Conservation (phyloP, 805 yeast genomes). For the Candida gorgasii region DNA sequence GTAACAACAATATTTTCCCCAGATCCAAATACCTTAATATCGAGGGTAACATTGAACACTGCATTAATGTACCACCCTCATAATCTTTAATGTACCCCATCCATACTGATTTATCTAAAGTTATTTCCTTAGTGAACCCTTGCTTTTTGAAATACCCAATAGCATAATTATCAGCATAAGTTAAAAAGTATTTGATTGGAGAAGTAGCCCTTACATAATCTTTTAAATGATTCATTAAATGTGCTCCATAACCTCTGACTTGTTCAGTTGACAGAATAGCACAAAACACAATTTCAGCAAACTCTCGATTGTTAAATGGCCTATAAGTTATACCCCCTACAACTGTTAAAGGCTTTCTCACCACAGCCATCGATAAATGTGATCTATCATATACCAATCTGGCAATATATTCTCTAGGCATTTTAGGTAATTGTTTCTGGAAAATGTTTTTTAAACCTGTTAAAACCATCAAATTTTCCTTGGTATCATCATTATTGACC, state of each 20-base stretch:
- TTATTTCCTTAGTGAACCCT: constrained; percentile 94
- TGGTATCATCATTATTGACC: constrained; percentile 89
- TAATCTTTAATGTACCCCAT: constrained; percentile 98
- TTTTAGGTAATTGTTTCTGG: constrained; percentile 95
- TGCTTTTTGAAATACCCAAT: constrained; percentile 98
- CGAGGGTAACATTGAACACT: constrained; percentile 88
- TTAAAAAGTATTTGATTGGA: constrained; percentile 32
- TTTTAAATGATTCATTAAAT: constrained; percentile 94
- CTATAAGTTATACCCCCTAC: constrained; percentile 97
- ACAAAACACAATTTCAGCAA: constrained; percentile 98
- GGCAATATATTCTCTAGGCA: constrained; percentile 97
- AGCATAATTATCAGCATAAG: constrained; percentile 94
- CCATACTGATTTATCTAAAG: constrained; percentile 85
- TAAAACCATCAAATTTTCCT: constrained; percentile 84
- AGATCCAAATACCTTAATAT: constrained; percentile 82
- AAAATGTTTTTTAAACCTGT: constrained; percentile 95
- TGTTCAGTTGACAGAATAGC: constrained; percentile 98
- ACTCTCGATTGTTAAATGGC: constrained; percentile 85
- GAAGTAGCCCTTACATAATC: constrained; percentile 92
- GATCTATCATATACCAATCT: constrained; percentile 91
- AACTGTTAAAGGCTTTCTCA: constrained; percentile 88
- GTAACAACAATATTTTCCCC: constrained; percentile 79
- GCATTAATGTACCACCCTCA: constrained; percentile 99
- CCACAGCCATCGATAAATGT: constrained; percentile 95
- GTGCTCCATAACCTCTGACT: constrained; percentile 98